phyloP scores from a whole-genome alignment of 129 eudicot genomes.

The Silybum marianum region DNA sequence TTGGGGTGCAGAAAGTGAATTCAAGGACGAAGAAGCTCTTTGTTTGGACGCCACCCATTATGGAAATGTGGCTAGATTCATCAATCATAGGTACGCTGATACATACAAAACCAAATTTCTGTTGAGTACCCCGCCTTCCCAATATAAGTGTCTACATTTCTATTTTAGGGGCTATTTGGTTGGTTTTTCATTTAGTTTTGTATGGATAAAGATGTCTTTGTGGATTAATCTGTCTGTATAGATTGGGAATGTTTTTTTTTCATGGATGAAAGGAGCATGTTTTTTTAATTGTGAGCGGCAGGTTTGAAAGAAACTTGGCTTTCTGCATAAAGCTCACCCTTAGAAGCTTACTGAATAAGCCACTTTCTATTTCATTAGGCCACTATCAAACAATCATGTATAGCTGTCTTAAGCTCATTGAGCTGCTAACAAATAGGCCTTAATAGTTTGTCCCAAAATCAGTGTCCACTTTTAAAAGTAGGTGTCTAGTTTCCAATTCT shows the following conservation, averaged over 20 bases:
- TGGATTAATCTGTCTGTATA: too few species aligned
- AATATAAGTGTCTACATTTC: neutral
- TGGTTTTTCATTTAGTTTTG: too few species aligned
- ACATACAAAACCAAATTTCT: neutral
- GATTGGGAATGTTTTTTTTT: too few species aligned
- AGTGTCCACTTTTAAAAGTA: neutral
- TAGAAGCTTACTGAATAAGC: too few species aligned
- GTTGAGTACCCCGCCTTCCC: neutral
- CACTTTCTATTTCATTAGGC: too few species aligned
- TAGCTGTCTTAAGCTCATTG: too few species aligned
- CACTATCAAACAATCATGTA: neutral
- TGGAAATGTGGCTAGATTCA: slow-evolving; percentile 90
- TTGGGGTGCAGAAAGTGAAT: slow-evolving; percentile 60
- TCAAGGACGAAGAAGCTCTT: slow-evolving; percentile 78
- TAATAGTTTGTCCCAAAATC: neutral
- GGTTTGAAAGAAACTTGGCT: too few species aligned
- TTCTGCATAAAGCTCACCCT: too few species aligned
- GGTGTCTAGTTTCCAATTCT: neutral
- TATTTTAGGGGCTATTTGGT: neutral
- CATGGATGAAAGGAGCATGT: too few species aligned
- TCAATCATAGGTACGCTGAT: slow-evolving; percentile 63
- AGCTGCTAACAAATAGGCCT: too few species aligned
- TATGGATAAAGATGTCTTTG: too few species aligned
- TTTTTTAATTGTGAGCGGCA: too few species aligned
- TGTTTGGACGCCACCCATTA: slow-evolving; percentile 76